Percentiles rank a stretch among this genome's conserved stretches.
phyloP scores from a whole-genome alignment of 2,329 filamentous ascomycete species.

The Colletotrichum sp. region DNA sequence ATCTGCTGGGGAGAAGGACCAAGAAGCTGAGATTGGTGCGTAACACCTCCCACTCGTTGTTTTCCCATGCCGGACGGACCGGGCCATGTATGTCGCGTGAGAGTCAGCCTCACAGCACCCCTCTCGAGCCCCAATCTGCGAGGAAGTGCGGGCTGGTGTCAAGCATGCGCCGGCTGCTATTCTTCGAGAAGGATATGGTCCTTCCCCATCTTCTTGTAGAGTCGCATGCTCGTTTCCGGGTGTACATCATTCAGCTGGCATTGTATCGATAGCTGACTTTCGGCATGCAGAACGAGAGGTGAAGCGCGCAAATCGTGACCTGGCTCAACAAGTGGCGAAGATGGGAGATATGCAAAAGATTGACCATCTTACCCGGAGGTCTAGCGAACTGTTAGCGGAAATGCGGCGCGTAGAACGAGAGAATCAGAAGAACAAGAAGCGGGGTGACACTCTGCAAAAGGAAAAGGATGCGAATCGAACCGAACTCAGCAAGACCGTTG shows the following conservation, averaged over 20 bases:
- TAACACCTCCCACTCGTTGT: slow-evolving; percentile 11
- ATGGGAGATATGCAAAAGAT: slow-evolving; percentile 93
- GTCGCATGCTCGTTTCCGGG: not conserved
- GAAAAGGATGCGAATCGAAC: slow-evolving; percentile 90
- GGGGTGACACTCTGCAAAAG: slow-evolving; percentile 92
- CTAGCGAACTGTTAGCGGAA: slow-evolving; percentile 87
- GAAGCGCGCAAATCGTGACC: slow-evolving; percentile 89
- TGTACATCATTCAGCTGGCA: not conserved
- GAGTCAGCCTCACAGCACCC: not conserved
- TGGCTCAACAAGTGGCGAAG: slow-evolving; percentile 86
- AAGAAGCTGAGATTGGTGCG: slow-evolving; percentile 92
- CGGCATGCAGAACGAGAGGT: slow-evolving; percentile 80
- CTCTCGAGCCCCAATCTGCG: not conserved
- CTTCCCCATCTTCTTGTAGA: not conserved
- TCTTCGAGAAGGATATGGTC: not conserved
- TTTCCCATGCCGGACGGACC: slow-evolving; percentile 4
- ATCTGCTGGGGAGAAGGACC: slow-evolving; percentile 90
- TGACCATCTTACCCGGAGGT: slow-evolving; percentile 87
- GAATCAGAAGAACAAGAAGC: slow-evolving; percentile 94
- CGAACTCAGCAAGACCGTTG: slow-evolving; percentile 88
- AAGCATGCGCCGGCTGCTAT: not conserved
- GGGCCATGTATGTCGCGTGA: slow-evolving; percentile 18
- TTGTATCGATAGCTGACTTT: slow-evolving; percentile 29
- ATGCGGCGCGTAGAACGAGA: slow-evolving; percentile 97
- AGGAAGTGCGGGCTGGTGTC: not conserved